These are phyloP conservation scores for Rhododendron molle DNA, from an alignment of 148 eudicot species.

Conservation along the genomic window DNA sequence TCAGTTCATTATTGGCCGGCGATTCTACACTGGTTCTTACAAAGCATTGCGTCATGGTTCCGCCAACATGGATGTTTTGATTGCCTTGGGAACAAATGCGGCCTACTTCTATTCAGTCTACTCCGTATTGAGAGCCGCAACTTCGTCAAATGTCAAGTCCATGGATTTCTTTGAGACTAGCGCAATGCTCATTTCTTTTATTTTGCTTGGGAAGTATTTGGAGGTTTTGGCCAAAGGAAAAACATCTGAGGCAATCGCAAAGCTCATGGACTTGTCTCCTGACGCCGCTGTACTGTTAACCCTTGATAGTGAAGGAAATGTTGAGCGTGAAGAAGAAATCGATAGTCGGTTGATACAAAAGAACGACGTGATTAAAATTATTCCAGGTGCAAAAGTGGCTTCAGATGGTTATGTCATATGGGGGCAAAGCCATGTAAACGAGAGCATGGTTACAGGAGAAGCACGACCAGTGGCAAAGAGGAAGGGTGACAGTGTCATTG, in stretches of 20 bases:
- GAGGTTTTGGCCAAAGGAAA: slow-evolving; percentile 93
- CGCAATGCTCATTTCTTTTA: slow-evolving; percentile 88
- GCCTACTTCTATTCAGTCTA: slow-evolving; percentile 93
- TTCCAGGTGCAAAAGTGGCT: slow-evolving; percentile 91
- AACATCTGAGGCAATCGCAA: slow-evolving; percentile 94
- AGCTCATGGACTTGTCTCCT: slow-evolving; percentile 94
- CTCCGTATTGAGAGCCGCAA: slow-evolving; percentile 72
- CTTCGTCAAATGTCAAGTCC: slow-evolving; percentile 53
- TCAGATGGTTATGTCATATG: slow-evolving; percentile 82
- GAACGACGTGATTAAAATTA: slow-evolving; percentile 68
- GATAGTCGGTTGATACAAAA: slow-evolving; percentile 87
- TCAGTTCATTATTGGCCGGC: slow-evolving; percentile 79
- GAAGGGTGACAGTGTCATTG: slow-evolving; percentile 82
- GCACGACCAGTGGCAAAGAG: slow-evolving; percentile 80
- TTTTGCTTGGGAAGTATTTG: slow-evolving; percentile 86
- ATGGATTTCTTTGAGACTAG: slow-evolving; percentile 95
- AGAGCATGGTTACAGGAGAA: slow-evolving; percentile 97
- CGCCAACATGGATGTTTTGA: slow-evolving; percentile 97
- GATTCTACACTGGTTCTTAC: slow-evolving; percentile 82
- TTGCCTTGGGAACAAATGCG: slow-evolving; percentile 91
- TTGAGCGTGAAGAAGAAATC: slow-evolving; percentile 66
- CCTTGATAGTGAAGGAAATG: slow-evolving; percentile 55
- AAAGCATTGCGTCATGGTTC: slow-evolving; percentile 74
- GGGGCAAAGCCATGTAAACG: slow-evolving; percentile 95
- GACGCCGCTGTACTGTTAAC: slow-evolving; percentile 66